Evolutionary conservation across 164 flowering plant species (phyloP).

Genomic region (Amborella trichopoda): DNA sequence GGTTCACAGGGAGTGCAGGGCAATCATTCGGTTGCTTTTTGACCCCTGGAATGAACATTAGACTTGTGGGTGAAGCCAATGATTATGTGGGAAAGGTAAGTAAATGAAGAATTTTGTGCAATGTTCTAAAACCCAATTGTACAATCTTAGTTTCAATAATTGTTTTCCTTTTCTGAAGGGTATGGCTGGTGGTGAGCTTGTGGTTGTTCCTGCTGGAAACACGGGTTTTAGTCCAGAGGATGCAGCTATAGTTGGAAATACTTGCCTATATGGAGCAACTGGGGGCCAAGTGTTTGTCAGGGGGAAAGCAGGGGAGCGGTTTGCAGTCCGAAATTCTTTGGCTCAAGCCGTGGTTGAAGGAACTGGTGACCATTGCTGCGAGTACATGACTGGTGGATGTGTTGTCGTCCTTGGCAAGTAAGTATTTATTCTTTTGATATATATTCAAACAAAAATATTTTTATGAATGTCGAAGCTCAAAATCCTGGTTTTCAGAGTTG

Average conservation of each 20-base stretch:
- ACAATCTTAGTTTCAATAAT: neutral
- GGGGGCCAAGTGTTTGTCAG: conserved; percentile 90
- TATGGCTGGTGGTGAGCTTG: conserved; percentile 97
- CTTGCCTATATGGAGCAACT: conserved; percentile 96
- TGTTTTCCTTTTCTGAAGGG: conserved; percentile 32
- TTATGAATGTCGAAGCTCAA: neutral
- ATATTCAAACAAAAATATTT: neutral
- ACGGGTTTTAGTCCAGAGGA: conserved; percentile 86
- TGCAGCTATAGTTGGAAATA: conserved; percentile 92
- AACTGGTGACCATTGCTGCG: conserved; percentile 95
- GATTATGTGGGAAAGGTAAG: conserved; percentile 97
- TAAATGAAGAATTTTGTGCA: neutral
- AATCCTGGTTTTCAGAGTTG: conserved; percentile 50
- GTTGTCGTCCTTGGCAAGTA: conserved; percentile 95
- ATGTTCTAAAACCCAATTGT: neutral
- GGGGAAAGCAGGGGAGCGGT: conserved; percentile 97
- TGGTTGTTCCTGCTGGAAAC: conserved; percentile 69
- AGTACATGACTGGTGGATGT: conserved; percentile 99
- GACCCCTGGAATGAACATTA: conserved; percentile 93
- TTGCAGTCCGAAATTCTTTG: conserved; percentile 96
- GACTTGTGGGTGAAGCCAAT: conserved; percentile 93
- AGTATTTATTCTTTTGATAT: conserved; percentile 16
- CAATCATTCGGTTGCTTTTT: conserved; percentile 95
- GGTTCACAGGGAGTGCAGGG: conserved; percentile 93
- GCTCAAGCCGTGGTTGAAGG: conserved; percentile 96